These are phyloP conservation scores for Nematocida parisii DNA, from an alignment of 371 early-diverging fungal species.

Conservation along the genomic window DNA sequence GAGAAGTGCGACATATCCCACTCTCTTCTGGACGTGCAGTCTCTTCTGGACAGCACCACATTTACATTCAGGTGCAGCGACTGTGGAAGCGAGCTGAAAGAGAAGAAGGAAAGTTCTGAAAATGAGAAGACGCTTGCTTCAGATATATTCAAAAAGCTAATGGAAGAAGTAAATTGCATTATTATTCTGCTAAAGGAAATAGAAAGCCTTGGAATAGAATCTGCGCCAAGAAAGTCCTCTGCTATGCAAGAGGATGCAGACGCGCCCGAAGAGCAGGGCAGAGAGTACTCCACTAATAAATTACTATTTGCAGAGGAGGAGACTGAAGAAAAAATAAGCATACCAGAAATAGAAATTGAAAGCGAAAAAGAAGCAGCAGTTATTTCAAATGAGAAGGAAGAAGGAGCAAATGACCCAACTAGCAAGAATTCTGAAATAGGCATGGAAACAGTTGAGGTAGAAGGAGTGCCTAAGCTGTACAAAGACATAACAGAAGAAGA, in stretches of 20 bases:
- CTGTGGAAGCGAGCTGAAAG: constrained; percentile 67
- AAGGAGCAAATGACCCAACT: constrained; percentile 35
- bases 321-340: neutral
- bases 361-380: constrained; percentile 3
- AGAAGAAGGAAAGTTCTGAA: constrained; percentile 57
- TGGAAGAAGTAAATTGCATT: constrained; percentile 61
- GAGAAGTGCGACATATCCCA: constrained; percentile 63
- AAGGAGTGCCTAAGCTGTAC: constrained; percentile 64
- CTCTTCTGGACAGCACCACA: constrained; percentile 55
- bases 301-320: constrained; percentile 1
- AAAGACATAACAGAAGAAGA: constrained; percentile 69
- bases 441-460: constrained; percentile 59
- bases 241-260: neutral
- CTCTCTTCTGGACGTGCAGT: constrained; percentile 69
- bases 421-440: constrained; percentile 15
- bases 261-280: constrained; percentile 32
- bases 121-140: constrained; percentile 33
- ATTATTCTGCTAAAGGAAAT: constrained; percentile 66
- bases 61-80: constrained; percentile 68
- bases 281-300: neutral
- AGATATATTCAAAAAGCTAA: constrained; percentile 56
- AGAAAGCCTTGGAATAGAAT: constrained; percentile 65
- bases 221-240: constrained; percentile 64
- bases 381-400: constrained; percentile 12
- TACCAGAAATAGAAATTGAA: constrained; percentile 17